Base-by-base conservation (phyloP, 1,284 basidiomycete genomes). In the Flammula alnicola region DNA sequence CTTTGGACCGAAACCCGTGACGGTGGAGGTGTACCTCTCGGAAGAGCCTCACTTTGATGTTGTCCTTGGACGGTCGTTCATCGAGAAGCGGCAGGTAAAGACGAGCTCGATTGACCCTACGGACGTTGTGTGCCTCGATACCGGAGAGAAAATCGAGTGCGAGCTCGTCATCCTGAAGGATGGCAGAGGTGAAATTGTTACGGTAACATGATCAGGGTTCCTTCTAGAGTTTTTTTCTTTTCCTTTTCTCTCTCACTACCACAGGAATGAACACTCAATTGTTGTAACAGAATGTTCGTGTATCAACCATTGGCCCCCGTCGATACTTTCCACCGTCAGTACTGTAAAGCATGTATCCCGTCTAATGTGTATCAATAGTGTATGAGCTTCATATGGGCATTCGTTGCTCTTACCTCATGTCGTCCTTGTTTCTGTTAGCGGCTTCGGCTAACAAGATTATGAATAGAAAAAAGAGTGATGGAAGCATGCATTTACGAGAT, bases 11-110 rank as follows among this genome's bases (percentile, higher is more conserved):
- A 65, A 70, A 57, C 47, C 65, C 33, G 69, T 70, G 11, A 51
- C 72, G 62, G 64, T 80, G 44, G 52, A 78, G 0, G 88, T 92
- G 1, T 91, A 91, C 71, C 76, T 98, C 26, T 91, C 91, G 7
- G 96, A 99, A 67, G 95, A 98, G 69, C 87, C 88, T 17, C 95
- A 98, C 68, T 99, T 99, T 71, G 95, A 98, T 61, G 93, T 98
- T 41, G 91, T 98, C 16, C 80, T 99, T 2, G 96, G 96, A 3
- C 81, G 96, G 33, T 88, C 91, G 26, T 99, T 98, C 75, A 89
- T 95, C 70, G 97, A 99, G 71, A 86, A 85, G 64, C 81, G 96
- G 60, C 87, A 89, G 59, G 84, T 99, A 58, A 86, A 86, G 67
- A 85, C 83, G 19, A 91, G 91, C 63, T 76, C 86, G 0, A 74